A percentile compares a stretch with the other conserved stretches of the same genome.
phyloP scores from a whole-genome alignment of 2,329 filamentous ascomycete species.

The Gremmenia infestans region DNA sequence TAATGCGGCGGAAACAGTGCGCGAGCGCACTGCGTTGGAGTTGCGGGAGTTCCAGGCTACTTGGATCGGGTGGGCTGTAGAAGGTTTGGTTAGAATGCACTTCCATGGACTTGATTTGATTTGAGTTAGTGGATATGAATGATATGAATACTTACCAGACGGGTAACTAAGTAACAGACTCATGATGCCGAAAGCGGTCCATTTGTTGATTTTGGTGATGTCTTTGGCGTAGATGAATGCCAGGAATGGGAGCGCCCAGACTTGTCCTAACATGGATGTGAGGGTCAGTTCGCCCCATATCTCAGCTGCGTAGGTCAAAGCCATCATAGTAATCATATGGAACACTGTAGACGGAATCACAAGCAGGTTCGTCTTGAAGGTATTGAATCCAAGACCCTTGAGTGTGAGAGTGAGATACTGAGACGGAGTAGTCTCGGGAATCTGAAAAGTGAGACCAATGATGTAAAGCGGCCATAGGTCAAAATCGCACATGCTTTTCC shows the following conservation, averaged over 20 bases:
- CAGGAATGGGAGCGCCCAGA: conserved; percentile 39
- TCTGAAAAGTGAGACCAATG: conserved; percentile 30
- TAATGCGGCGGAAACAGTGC: conserved; percentile 56
- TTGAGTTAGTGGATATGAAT: not conserved
- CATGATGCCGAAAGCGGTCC: conserved; percentile 13
- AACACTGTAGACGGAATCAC: conserved; percentile 40
- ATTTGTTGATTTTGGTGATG: conserved; percentile 14
- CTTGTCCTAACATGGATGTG: conserved; percentile 28
- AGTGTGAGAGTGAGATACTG: conserved; percentile 24
- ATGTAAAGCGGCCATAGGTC: conserved; percentile 49
- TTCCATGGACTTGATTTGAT: no score
- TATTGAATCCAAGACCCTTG: conserved; percentile 23
- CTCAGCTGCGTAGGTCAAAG: conserved; percentile 42
- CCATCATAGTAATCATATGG: conserved; percentile 35
- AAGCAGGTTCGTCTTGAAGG: conserved; percentile 43
- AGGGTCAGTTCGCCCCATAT: conserved; percentile 35
- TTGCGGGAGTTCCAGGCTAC: conserved; percentile 49
- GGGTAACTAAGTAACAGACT: conserved; percentile 7
- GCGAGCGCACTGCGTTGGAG: conserved; percentile 54
- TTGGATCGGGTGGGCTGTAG: conserved; percentile 41
- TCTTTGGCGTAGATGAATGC: conserved; percentile 21
- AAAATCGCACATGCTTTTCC: conserved; percentile 45
- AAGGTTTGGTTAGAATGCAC: not conserved
- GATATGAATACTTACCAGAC: not conserved
- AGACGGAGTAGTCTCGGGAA: conserved; percentile 18